phyloP scores from a whole-genome alignment of 139 green algal species.

The Chlamydomonas schloesseri region DNA sequence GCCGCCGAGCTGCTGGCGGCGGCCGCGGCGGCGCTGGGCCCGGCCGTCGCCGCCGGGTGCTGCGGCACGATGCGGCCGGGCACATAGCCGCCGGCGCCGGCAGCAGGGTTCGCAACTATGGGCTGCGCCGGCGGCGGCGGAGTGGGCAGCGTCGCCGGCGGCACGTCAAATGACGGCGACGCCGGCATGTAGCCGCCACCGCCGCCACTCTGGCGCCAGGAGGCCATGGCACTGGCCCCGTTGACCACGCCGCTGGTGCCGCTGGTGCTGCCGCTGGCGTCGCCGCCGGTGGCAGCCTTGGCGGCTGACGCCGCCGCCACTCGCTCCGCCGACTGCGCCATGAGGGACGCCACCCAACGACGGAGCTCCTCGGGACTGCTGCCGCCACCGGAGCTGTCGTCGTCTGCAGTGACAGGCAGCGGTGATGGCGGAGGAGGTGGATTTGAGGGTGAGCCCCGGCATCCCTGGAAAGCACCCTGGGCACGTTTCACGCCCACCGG shows the following conservation, averaged over 20 bases:
- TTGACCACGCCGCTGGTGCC: no score
- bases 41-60: not conserved
- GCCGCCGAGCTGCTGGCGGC: not conserved
- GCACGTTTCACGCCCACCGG: no score
- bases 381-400: not conserved
- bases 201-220: no score
- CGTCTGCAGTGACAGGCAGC: not conserved
- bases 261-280: no score
- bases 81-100: no score
- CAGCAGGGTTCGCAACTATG: no score
- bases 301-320: not conserved
- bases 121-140: no score
- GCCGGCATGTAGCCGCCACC: no score
- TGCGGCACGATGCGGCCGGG: no score
- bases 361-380: constrained; percentile 21
- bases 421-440: not conserved
- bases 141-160: no score
- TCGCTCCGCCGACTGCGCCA: not conserved
- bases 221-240: no score
- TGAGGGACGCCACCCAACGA: not conserved
- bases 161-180: not conserved
- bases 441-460: not conserved
- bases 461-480: no score
- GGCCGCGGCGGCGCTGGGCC: not conserved
- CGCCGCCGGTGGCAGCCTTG: not conserved